Percentiles rank a stretch among this genome's conserved stretches.
These are phyloP conservation scores for Colletotrichum musae DNA, from an alignment of 2,329 filamentous ascomycete genomes.

Conservation along the genomic window DNA sequence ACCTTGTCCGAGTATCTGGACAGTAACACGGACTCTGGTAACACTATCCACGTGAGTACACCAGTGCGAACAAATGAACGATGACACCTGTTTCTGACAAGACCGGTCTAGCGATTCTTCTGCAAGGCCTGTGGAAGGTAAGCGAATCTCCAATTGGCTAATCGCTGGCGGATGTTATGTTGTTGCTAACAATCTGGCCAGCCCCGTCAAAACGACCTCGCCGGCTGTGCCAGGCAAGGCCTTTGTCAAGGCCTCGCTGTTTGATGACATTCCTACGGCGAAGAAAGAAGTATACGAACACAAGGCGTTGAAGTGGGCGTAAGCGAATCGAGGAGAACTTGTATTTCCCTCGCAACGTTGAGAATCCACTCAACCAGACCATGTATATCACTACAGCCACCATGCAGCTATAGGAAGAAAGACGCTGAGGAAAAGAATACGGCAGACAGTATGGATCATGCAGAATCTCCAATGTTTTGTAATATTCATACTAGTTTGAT, in stretches of 20 bases:
- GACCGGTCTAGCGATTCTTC: constrained; percentile 19
- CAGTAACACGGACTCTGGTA: constrained; percentile 30
- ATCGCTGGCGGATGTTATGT: neutral
- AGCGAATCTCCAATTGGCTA: too few relatives aligned
- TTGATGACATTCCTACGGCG: constrained; percentile 28
- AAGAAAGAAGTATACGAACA: constrained; percentile 14
- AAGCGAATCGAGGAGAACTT: neutral
- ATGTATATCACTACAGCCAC: too few relatives aligned
- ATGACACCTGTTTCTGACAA: too few relatives aligned
- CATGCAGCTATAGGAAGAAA: too few relatives aligned
- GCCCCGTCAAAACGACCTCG: constrained; percentile 17
- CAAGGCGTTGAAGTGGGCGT: constrained; percentile 18
- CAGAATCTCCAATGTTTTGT: too few relatives aligned
- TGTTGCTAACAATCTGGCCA: neutral
- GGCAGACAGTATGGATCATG: too few relatives aligned
- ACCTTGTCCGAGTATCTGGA: constrained; percentile 28
- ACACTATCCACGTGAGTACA: constrained; percentile 25
- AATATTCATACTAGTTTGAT: too few relatives aligned
- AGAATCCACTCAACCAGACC: too few relatives aligned
- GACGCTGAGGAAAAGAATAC: too few relatives aligned
- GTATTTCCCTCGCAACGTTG: neutral
- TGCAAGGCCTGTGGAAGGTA: constrained; percentile 36
- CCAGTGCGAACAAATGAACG: too few relatives aligned
- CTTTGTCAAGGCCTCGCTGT: constrained; percentile 34
- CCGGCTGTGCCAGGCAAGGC: constrained; percentile 10